Evolutionary conservation across 2,329 filamentous ascomycete genomes (phyloP), one percentile per base, ranked within the genome.

Genomic region (Aspergillus alliaceus): DNA sequence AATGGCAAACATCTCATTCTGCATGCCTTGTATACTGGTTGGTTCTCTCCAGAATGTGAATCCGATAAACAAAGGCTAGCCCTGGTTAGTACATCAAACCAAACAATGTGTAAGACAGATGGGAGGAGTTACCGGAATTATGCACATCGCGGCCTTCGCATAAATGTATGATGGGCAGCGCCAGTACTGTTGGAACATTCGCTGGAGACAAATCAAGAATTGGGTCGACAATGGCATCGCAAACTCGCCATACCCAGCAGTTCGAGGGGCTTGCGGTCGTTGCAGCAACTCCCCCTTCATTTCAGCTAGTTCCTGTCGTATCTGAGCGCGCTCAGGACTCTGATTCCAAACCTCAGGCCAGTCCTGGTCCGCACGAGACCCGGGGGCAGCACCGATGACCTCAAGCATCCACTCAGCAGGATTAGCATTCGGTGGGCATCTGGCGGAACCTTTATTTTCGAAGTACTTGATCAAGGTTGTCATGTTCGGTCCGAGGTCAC

Each of bases 131-230:
- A 90, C 74, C 88, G 88, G 66, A 88, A 68, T 58, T 12, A 66
- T 77, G 71, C 88, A 90, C 37, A 93, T 86, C 4, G 82, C 78
- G 1, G 82, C 74, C 79, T 96, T 96, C 66, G 89, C 86, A 77
- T 93, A 95, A 71, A 96, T 91, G 78, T 96, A 96, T 2, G 86
- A 84, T 0, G 91, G 91, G 2, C 87, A 92, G 59, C 91, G 88
- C 90, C 91, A 96, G 81, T 95, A 95, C 73, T 96, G 91, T 72
- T 93, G 84, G 78, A 93, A 93, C 54, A 92, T 89, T 66, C 91
- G 90, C 64, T 83, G 76, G 22, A 84, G 82, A 53, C 91, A 90
- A 67, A 87, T 80, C 44, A 76, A 75, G 51, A 93, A 80, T 73
- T 96, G 91, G 7, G 78, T 68, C 59, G 67, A 72, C 67, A 95